These are phyloP conservation scores for Cicer bijugum DNA, from an alignment of 306 rosid genomes.

Conservation along the genomic window DNA sequence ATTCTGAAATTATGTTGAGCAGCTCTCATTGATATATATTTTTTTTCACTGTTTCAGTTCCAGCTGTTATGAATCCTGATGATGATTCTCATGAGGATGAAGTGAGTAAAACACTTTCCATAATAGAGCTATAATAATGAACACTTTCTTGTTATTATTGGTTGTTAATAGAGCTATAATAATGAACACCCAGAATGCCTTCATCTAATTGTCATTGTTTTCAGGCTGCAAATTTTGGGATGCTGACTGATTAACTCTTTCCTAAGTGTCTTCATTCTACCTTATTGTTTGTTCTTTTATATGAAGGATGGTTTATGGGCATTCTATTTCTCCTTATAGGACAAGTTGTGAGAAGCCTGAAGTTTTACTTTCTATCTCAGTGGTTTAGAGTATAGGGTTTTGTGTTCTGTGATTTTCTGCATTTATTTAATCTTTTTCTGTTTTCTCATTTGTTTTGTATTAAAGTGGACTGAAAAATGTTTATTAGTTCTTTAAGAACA, in stretches of 20 bases:
- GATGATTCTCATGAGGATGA: conserved; percentile 51
- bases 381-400: not conserved
- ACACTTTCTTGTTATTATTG: not conserved
- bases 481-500: conserved; percentile 11
- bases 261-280: no score
- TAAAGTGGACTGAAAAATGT: not conserved
- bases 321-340: not conserved
- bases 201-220: no score
- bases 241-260: no score
- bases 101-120: conserved; percentile 43
- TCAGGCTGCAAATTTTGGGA: no score
- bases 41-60: not conserved
- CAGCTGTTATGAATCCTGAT: conserved; percentile 2
- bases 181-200: no score
- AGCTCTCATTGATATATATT: not conserved
- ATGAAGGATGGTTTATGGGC: no score
- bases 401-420: not conserved
- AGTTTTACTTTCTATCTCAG: not conserved
- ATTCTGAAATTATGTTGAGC: not conserved
- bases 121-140: no score
- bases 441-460: not conserved
- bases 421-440: not conserved
- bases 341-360: not conserved
- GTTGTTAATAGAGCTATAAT: not conserved
- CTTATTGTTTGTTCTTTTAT: no score